Conservation (phyloP, 1,139 yeast genomes). For the Debaryomyces psychrophilus region DNA sequence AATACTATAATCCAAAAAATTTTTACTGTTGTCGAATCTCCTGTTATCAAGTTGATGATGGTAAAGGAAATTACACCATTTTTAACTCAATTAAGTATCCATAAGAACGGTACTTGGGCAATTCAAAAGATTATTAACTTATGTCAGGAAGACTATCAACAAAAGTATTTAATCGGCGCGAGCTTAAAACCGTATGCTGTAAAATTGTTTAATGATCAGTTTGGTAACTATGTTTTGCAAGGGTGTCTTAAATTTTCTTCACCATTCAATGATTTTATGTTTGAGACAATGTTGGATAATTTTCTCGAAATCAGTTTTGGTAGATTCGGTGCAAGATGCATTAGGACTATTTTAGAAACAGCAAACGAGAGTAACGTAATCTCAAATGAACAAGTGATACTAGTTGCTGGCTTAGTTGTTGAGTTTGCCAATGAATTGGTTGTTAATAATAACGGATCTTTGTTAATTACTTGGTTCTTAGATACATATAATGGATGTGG, state of each 20-base stretch:
- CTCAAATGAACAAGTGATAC: conserved; percentile 66
- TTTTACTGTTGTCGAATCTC: conserved; percentile 68
- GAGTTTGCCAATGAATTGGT: conserved; percentile 80
- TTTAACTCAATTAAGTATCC: conserved; percentile 90
- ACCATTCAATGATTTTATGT: conserved; percentile 87
- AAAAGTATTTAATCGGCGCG: conserved; percentile 66
- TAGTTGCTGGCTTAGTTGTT: conserved; percentile 80
- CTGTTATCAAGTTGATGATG: conserved; percentile 78
- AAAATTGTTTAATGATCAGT: conserved; percentile 89
- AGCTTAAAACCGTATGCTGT: conserved; percentile 82
- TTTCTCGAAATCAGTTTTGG: conserved; percentile 85
- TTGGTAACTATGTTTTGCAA: conserved; percentile 94
- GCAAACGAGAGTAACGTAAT: conserved; percentile 45
- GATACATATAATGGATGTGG: conserved; percentile 78
- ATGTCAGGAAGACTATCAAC: conserved; percentile 61
- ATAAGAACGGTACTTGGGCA: conserved; percentile 99
- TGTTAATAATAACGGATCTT: conserved; percentile 83
- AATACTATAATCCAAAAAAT: conserved; percentile 93
- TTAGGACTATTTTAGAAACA: conserved; percentile 89
- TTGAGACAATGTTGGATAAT: conserved; percentile 78
- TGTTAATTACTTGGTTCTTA: conserved; percentile 89
- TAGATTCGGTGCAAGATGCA: conserved; percentile 93
- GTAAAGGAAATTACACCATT: conserved; percentile 76
- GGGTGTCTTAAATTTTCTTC: conserved; percentile 88
- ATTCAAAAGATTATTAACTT: conserved; percentile 92